Percentiles rank a stretch among this genome's conserved stretches.
Evolutionary conservation across 176 grass and related monocot genomes (phyloP).

Genomic region (Guadua angustifolia): DNA sequence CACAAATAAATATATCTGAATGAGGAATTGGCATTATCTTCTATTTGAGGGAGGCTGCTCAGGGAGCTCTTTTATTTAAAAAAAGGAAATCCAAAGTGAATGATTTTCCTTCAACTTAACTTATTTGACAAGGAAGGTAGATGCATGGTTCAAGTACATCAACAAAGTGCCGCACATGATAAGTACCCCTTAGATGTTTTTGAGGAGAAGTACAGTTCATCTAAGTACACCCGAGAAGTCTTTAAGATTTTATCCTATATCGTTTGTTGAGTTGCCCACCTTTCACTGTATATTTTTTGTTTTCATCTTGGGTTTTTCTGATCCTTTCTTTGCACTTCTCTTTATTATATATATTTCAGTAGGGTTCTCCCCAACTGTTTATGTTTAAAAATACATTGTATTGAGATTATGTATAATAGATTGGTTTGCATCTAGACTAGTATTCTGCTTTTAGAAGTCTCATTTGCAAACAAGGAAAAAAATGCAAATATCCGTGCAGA

Average conservation of each 20-base stretch:
- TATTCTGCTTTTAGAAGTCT: constrained; percentile 7
- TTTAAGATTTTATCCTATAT: background rate
- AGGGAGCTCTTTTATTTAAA: too few species aligned
- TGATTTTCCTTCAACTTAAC: constrained; percentile 18
- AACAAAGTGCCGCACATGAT: background rate
- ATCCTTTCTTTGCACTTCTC: background rate
- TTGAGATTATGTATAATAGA: background rate
- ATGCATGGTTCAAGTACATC: background rate
- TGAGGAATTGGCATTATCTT: background rate
- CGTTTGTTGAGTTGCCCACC: background rate
- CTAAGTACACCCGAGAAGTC: background rate
- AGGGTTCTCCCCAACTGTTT: background rate
- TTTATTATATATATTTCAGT: constrained; percentile 25
- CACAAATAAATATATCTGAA: constrained; percentile 23
- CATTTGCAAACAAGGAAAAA: constrained; percentile 15
- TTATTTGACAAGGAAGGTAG: background rate
- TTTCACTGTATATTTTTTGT: background rate
- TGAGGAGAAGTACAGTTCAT: background rate
- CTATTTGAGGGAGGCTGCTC: background rate
- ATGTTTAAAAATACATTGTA: background rate
- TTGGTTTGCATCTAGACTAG: constrained; percentile 19
- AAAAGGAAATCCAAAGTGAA: background rate
- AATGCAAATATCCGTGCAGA: constrained; percentile 5
- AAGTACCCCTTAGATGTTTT: background rate
- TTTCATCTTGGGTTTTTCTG: constrained; percentile 4